These are phyloP conservation scores for Monascus ruber DNA, from an alignment of 2,329 filamentous ascomycete genomes.

Conservation along the genomic window DNA sequence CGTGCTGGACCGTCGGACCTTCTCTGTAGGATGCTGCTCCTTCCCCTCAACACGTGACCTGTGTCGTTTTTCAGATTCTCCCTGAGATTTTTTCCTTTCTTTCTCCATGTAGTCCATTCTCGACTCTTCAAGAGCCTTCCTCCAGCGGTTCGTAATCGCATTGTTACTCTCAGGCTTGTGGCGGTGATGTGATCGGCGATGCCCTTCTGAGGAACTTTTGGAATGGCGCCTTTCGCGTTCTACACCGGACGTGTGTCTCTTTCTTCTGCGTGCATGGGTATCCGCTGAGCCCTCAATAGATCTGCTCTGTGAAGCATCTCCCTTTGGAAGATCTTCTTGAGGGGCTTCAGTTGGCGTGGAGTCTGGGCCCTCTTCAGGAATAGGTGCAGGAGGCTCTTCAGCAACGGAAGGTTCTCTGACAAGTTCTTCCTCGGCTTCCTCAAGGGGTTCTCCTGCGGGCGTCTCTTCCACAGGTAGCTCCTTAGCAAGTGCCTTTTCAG, in stretches of 20 bases:
- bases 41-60: conserved; percentile 6
- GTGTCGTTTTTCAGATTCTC: conserved; percentile 10
- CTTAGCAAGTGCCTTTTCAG: conserved; percentile 2
- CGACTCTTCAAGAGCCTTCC: conserved; percentile 24
- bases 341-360: not conserved
- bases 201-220: conserved; percentile 25
- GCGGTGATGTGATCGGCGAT: conserved; percentile 16
- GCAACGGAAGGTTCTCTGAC: conserved; percentile 1
- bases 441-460: not conserved
- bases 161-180: conserved; percentile 21
- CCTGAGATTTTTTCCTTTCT: conserved; percentile 10
- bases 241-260: conserved; percentile 17
- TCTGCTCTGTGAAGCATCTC: conserved; percentile 4
- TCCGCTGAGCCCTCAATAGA: not conserved
- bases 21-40: conserved; percentile 4
- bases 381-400: conserved; percentile 2
- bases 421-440: not conserved
- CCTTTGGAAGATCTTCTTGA: conserved; percentile 1
- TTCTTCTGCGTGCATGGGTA: conserved; percentile 14
- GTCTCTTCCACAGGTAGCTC: conserved; percentile 1
- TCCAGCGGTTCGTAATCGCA: conserved; percentile 22
- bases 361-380: conserved; percentile 1
- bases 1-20: not conserved
- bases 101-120: conserved; percentile 25
- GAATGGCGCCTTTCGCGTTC: conserved; percentile 25